Base-by-base conservation (phyloP, 306 rosid genomes). In the Mimosa pudica region DNA sequence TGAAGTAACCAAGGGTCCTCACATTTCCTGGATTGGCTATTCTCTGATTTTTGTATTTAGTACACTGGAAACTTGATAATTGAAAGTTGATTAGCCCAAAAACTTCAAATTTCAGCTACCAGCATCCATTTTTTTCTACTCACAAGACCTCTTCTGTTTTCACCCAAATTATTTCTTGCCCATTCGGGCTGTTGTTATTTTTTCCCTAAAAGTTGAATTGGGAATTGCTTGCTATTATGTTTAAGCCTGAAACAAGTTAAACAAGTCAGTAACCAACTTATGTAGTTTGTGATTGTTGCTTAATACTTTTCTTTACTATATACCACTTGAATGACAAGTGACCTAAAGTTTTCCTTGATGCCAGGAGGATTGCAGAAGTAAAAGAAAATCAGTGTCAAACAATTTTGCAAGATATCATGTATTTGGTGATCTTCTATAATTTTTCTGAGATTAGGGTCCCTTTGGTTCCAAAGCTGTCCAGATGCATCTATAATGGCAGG, bases 301-400 rank as follows among this genome's bases (percentile, higher is more conserved):
- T 78, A 73, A 78, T n/a, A 70, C 41, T 48, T 24, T 24, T 24
- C 20, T 7, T 55, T 57, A 68, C 44, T 71, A 32, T 61, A 48
- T 76, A 68, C 70, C 41, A 16, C 49, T 81, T 36, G 48, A 58
- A 12, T 9, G 33, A 24, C 7, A 47, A 35, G 45, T 86, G 86
- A 85, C 82, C 80, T 79, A 24, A 89, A 87, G 75, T 90, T 92
- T 81, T 87, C 70, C 79, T 73, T 73, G 79, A 83, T 85, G 61
- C 45, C 88, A 92, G 97, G 90, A 90, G 93, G 88, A 88, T 92
- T 84, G 97, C 97, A 30, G 88, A 81, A 77, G 74, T 90, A 81
- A 93, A 51, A 84, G 97, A 89, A 83, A 81, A 86, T 6, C 90
- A 92, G 62, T 88, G 91, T 71, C 84, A 84, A 79, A 66, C 64